Base-by-base conservation (phyloP, 352 stramenopile genomes). In the Phytopythium oedochilum region DNA sequence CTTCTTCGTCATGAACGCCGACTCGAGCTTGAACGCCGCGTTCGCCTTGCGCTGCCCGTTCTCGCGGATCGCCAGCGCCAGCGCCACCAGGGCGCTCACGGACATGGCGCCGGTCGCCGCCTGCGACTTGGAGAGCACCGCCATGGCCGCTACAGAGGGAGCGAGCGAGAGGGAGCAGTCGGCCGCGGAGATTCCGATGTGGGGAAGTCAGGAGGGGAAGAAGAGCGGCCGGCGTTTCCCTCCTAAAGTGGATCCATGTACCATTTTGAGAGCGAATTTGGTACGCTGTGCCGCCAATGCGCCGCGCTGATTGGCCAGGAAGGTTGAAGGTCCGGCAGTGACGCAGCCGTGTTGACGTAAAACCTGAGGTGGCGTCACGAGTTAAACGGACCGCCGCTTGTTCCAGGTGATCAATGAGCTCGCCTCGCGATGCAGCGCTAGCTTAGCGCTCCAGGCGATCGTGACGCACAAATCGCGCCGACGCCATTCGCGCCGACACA, bases 1-100 rank as follows among this genome's bases (percentile, higher is more conserved):
- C 61, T 88, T 88, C 64, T 88, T 87, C 35, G 75, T 86, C 66
- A 86, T 87, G 53, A 83, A 89, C 59, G 87, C 68, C 43, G 81
- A 89, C 48, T 92, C 75, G 32, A 75, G 46, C 5, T 53, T 49
- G 39, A 79, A 73, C 29, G 64, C 76, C 5, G 58, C 67, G 55
- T 78, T 83, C 10, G 78, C 73, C 11, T 68, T 67, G 44, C 78
- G 72, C 26, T 83, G 77, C 3, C 82, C 82, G 52, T 86, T 67
- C 52, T 85, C 60, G 39, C 77, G 82, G 58, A 92, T 89, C 15
- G 71, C 78, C 12, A 92, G 60, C 26, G 78, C 79, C 45, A 89
- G 34, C 11, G 71, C 73, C 25, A 91, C 59, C 12, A 88, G 52
- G 2, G 65, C 78, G 23, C 57, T 67, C 50, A 75, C 64, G 29